A percentile compares a stretch with the other conserved stretches of the same genome.
phyloP scores from a whole-genome alignment of 176 grass and related monocot genomes.

The Triticum turgidum region DNA sequence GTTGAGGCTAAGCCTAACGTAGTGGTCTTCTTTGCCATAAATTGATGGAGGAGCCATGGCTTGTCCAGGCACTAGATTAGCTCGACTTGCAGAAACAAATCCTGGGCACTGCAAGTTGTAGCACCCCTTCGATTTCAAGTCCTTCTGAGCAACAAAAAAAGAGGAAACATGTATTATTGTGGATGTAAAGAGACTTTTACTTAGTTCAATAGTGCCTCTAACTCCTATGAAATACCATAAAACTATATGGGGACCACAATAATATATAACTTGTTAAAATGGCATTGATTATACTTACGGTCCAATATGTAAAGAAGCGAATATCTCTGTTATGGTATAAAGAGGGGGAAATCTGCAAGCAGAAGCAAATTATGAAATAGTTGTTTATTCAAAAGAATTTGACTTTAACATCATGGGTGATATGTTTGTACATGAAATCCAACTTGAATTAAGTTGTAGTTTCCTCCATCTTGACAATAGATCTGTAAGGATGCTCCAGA shows the following conservation, averaged over 20 bases:
- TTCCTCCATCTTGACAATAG: background rate
- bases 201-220: background rate
- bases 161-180: background rate
- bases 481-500: slow-evolving; percentile 19
- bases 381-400: background rate
- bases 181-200: background rate
- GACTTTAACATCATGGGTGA: background rate
- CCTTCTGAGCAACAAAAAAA: slow-evolving; percentile 12
- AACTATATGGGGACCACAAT: background rate
- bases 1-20: slow-evolving; percentile 29
- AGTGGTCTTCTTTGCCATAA: slow-evolving; percentile 1
- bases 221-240: background rate
- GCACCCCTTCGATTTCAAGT: slow-evolving; percentile 2
- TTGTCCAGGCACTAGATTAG: slow-evolving; percentile 34
- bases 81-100: slow-evolving; percentile 29
- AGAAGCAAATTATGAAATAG: background rate
- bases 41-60: slow-evolving; percentile 2
- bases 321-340: slow-evolving; percentile 28
- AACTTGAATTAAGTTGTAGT: background rate
- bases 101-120: slow-evolving; percentile 30
- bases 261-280: background rate
- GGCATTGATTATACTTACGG: slow-evolving; percentile 3
- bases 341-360: slow-evolving; percentile 13
- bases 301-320: slow-evolving; percentile 45
- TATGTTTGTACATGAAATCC: slow-evolving; percentile 33